Conservation (phyloP, 257 asterid species). For the Solanum paucissectum region DNA sequence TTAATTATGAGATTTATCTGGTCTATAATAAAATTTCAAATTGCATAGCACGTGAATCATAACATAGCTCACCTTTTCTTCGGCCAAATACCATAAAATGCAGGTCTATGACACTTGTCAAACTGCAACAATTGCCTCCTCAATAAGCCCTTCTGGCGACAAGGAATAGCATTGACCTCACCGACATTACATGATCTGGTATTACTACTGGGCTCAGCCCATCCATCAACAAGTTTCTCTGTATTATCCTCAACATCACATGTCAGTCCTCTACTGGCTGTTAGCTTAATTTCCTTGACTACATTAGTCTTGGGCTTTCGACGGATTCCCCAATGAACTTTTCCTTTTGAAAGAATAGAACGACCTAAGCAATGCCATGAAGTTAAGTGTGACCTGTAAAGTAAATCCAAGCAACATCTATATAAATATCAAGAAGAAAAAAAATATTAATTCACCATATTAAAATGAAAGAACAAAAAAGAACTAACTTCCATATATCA, state of each 20-base stretch:
- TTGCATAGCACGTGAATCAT: background rate
- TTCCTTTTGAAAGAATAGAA: constrained; percentile 28
- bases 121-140: constrained; percentile 73
- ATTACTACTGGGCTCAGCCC: constrained; percentile 31
- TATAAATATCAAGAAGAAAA: background rate
- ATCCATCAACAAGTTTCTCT: constrained; percentile 47
- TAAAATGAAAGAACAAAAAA: background rate
- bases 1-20: background rate
- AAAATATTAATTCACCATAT: background rate
- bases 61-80: constrained; percentile 47
- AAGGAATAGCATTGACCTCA: constrained; percentile 8
- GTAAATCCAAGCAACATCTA: background rate
- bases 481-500: constrained; percentile 56
- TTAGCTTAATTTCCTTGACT: constrained; percentile 82
- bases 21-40: background rate
- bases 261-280: constrained; percentile 34
- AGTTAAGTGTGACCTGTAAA: constrained; percentile 55
- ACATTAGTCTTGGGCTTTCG: constrained; percentile 62
- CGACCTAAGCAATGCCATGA: constrained; percentile 47
- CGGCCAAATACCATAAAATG: constrained; percentile 86
- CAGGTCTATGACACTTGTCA: constrained; percentile 86
- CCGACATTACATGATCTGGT: constrained; percentile 16
- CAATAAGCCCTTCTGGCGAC: constrained; percentile 14
- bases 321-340: constrained; percentile 65
- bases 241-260: constrained; percentile 36